A percentile compares a stretch with the other conserved stretches of the same genome.
phyloP scores from a whole-genome alignment of 208 protist genomes.

The Tritrichomonas foetus region DNA sequence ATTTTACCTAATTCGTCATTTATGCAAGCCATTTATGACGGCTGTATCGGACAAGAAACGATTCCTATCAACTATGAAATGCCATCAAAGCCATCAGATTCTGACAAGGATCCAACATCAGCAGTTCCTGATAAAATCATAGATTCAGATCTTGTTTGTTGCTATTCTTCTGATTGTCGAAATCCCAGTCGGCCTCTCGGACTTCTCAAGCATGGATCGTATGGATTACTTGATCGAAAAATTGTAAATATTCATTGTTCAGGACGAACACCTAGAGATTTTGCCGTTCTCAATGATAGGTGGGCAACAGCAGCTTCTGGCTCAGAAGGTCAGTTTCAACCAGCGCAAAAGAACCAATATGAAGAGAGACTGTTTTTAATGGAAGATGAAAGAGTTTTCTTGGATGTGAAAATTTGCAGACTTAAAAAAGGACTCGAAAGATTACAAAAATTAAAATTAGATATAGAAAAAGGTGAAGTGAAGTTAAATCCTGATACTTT shows the following conservation, averaged over 20 bases:
- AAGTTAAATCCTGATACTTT: not conserved
- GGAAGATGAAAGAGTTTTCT: not conserved
- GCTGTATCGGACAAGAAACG: not conserved
- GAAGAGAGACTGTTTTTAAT: not conserved
- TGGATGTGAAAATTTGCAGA: not conserved
- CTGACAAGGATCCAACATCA: not conserved
- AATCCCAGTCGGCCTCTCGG: not conserved
- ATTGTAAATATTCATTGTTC: not conserved
- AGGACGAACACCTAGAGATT: not conserved
- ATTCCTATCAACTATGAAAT: not conserved
- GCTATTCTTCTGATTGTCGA: not conserved
- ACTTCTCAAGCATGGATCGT: not conserved
- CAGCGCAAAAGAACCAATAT: not conserved
- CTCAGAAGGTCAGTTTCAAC: not conserved
- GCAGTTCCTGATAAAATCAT: not conserved
- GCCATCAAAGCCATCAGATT: not conserved
- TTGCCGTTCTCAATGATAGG: not conserved
- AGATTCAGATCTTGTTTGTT: not conserved
- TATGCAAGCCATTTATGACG: constrained; percentile 8
- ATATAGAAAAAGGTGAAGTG: not conserved
- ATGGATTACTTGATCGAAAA: not conserved
- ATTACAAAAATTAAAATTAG: not conserved
- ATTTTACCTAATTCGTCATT: not conserved
- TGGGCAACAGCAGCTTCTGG: constrained; percentile 14
- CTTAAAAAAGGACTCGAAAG: not conserved